Conservation (phyloP, 768 basidiomycete genomes). For the Collybia sp. region DNA sequence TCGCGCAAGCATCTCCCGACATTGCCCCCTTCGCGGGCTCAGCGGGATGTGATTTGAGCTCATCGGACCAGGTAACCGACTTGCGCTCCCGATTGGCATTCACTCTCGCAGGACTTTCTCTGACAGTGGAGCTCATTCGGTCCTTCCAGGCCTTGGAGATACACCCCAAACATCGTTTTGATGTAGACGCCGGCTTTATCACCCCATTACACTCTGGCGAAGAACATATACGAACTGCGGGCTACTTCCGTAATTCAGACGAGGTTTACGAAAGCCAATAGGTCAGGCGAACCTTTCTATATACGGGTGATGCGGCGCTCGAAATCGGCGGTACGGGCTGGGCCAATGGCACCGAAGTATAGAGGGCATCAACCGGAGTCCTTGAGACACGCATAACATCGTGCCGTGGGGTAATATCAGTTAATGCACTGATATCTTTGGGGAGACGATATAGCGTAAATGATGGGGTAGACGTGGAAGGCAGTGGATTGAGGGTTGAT, state of each 20-base stretch:
- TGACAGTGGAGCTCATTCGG: not conserved
- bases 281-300: no score
- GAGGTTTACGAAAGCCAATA: no score
- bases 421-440: no score
- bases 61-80: slow-evolving; percentile 31
- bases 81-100: slow-evolving; percentile 15
- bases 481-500: not conserved
- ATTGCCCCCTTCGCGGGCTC: not conserved
- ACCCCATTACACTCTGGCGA: slow-evolving; percentile 5
- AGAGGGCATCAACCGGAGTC: no score
- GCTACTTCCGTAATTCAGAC: no score
- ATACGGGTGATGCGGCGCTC: no score
- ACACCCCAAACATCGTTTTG: slow-evolving; percentile 10
- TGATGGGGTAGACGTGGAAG: not conserved
- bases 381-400: no score
- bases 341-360: not conserved
- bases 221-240: slow-evolving; percentile 6
- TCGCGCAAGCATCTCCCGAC: not conserved
- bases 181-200: slow-evolving; percentile 4
- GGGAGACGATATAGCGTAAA: not conserved
- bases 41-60: slow-evolving; percentile 1
- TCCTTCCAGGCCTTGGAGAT: slow-evolving; percentile 12
- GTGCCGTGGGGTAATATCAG: no score
- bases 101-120: not conserved
- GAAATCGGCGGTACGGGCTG: not conserved